Percentiles rank a stretch among this genome's conserved stretches.
These are phyloP conservation scores for Stipa capillata DNA, from an alignment of 176 grass and related monocot species.

Conservation along the genomic window DNA sequence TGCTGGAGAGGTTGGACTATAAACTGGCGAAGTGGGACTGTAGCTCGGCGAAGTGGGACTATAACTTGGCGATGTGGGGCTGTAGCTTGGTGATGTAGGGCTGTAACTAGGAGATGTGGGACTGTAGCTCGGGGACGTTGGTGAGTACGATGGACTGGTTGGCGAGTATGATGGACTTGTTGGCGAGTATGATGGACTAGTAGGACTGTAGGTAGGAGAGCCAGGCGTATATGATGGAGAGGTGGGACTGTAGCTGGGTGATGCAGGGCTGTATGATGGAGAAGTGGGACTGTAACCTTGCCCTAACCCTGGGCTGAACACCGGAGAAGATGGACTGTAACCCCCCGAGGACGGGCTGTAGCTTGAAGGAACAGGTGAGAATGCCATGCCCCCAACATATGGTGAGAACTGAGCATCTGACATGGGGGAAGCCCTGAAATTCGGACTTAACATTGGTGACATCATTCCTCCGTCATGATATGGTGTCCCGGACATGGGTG, in stretches of 20 bases:
- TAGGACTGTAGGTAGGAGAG: slow-evolving; percentile 55
- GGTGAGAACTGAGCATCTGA: slow-evolving; percentile 85
- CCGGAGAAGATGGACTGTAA: slow-evolving; percentile 64
- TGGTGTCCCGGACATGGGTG: slow-evolving; percentile 70
- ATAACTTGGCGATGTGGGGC: slow-evolving; percentile 55
- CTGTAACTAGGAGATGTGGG: slow-evolving; percentile 55
- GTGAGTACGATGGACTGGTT: slow-evolving; percentile 52
- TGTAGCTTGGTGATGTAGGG: slow-evolving; percentile 53
- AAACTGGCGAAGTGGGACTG: slow-evolving; percentile 56
- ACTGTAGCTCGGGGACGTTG: slow-evolving; percentile 54
- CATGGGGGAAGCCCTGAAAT: slow-evolving; percentile 87
- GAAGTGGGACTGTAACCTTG: slow-evolving; percentile 43
- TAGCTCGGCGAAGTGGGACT: slow-evolving; percentile 52
- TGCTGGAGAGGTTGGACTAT: slow-evolving; percentile 52
- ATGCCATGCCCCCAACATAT: slow-evolving; percentile 86
- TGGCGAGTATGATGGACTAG: slow-evolving; percentile 62
- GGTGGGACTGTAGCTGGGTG: slow-evolving; percentile 46
- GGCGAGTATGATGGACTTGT: slow-evolving; percentile 57
- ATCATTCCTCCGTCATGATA: slow-evolving; percentile 90
- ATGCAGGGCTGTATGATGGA: slow-evolving; percentile 50
- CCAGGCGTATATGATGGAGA: slow-evolving; percentile 55
- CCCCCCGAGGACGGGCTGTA: slow-evolving; percentile 73
- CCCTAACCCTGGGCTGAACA: slow-evolving; percentile 50
- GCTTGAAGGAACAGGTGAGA: slow-evolving; percentile 69
- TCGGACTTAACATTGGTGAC: slow-evolving; percentile 92